Base-by-base conservation (phyloP, 2,329 filamentous ascomycete genomes). In the Scytalidium lignicola region DNA sequence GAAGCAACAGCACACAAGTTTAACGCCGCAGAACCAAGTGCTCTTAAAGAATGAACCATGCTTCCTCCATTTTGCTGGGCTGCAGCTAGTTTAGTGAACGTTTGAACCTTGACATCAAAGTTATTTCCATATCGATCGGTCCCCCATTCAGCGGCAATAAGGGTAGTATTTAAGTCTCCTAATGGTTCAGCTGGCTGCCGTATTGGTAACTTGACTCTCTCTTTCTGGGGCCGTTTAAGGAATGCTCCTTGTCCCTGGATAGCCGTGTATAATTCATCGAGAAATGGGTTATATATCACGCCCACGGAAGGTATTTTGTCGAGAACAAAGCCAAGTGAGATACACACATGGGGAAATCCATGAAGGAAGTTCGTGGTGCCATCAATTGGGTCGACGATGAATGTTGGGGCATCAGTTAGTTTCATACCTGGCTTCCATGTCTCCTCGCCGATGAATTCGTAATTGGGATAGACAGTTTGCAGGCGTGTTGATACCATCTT, bases 281-380 rank as follows among this genome's bases (percentile, higher is more conserved):
- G 81, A 68, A 85, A 90, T 0, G 88, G 88, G 69, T 91, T 91
- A 71, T 89, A 91, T 53, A 92, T 82, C 50, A 92, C 82, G 53
- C 88, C 88, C 41, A 91, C 75, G 47, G 74, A 72, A 19, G 88
- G 86, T 10, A 64, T 61, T 54, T 78, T 77, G 60, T 78, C 68
- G 53, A 90, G 68, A 41, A 84, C 77, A 50, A 92, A 75, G 42
- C 87, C 88, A 28, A 92, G 80, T 10, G 85, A 89, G 69, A 91
- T 84, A 70, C 83, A 88, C 53, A 88, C 86, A 59, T 82, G 77
- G 3, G 86, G 85, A 68, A 88, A 85, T 18, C 78, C 79, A 68
- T 91, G 88, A 43, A 91, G 79, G 62, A 92, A 90, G 74, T 91
- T 91, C 45, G 85, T 89, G 6, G 82, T 90, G 62, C 86, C 88